Evolutionary conservation across 768 basidiomycete species (phyloP), one percentile per base, ranked within the genome.

Genomic region (Tephrocybe rancida): DNA sequence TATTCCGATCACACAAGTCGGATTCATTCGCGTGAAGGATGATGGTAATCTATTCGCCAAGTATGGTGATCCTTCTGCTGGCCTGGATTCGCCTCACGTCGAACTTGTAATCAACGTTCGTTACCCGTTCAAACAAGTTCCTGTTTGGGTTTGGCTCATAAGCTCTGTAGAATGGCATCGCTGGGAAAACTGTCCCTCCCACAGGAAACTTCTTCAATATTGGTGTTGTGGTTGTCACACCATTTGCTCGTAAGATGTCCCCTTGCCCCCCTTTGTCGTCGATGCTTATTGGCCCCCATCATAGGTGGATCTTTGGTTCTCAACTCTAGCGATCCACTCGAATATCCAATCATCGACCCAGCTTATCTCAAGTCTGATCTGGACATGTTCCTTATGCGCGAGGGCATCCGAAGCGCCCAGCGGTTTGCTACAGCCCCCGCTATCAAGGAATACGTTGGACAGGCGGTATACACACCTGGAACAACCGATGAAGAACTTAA

Each of bases 341-440:
- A 65, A 42, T 39, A 63, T 24, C 79, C 80, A 1, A 34, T 66
- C 8, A 60, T 83, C 64, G 72, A 82, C 58, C 77, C 32, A 42
- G 48, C 19, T 70, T 77, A 21, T 52, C 52, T 14, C 30, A 6
- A 32, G 30, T 51, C 56, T 4, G 55, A 55, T 9, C 52, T 64
- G 50, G 69, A 69, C 48, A 38, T 63, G 16, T 50, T 58, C 43
- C 54, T 60, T 8, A 54, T 69, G 30, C 57, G 61, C 2, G 58
- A 61, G 44, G 61, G 59, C 25, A 35, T 71, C 34, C 52, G 55
- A 45, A 42, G 49, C 63, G 24, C 58, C 54, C 21, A 44, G 19
- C n/a, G 53, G 9, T 48, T 46, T 14, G 47, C 51, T 6, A 44
- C 59, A 13, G 57, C 55, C 29, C 72, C 48, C 5, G 49, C 44